Evolutionary conservation across 1,284 basidiomycete species (phyloP), one percentile per base, ranked within the genome.

Genomic region (Porphyrellus sp.): DNA sequence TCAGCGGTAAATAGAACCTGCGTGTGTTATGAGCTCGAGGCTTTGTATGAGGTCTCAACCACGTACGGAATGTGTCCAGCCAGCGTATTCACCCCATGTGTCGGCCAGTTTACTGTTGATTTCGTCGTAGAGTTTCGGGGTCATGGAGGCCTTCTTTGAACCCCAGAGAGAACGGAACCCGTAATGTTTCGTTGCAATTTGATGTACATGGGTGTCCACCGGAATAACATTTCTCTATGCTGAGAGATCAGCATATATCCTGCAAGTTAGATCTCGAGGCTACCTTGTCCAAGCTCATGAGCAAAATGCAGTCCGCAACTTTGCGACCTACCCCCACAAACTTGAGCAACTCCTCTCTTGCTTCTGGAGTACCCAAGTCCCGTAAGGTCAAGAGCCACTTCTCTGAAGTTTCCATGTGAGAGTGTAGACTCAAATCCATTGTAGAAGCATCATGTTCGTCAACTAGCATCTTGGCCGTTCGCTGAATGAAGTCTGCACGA

Each of bases 241-340:
- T 35, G 18, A 48, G 42, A 49, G 47, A 42, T 54, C 34, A 57
- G 46, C 16, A 44, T 45, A 18, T 4, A 34, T 37, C 34, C 12
- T 21, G 23, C 54, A 27, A 8, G 48, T 16, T 44, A 25, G 24
- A 13, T 11, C 40, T 39, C 18, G 8, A 58, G 71, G 8, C 4
- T 60, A 90, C 89, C 79, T 97, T 93, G 70, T 98, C 92, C 51
- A 98, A 70, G 60, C 92, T 93, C 91, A 99, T 98, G 23, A 99
- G 75, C 49, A 98, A 73, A 30, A 99, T 79, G 65, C 97, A 99
- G 67, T 98, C 96, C 1, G 91, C 93, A 1, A 98, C 94, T 70
- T 99, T 99, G 31, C 93, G 81, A 1, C 97, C 97, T 0, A 99
- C 92, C 0, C 97, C 97, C 40, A 91, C 82, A 58, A 93, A 83